Evolutionary conservation across 768 basidiomycete species (phyloP).

Genomic region (Hygrophorus pudorinus): DNA sequence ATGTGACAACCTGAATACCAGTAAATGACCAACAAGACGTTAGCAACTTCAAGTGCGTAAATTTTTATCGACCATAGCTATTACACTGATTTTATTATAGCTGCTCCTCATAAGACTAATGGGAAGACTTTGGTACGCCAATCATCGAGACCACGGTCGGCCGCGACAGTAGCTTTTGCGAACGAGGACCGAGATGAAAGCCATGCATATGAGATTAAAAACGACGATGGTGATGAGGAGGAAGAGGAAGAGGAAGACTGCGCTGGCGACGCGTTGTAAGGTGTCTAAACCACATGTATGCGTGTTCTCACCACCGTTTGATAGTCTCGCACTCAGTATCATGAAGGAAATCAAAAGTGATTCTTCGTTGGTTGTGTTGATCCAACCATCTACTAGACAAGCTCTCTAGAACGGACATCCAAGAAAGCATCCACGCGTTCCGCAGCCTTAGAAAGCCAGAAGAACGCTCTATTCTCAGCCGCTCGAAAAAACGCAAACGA

Average conservation of each 20-base stretch:
- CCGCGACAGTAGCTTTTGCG: too few relatives aligned
- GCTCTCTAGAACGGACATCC: slow-evolving; percentile 17
- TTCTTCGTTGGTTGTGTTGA: slow-evolving; percentile 6
- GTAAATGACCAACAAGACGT: too few relatives aligned
- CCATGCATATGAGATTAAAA: neutral
- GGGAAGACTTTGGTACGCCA: too few relatives aligned
- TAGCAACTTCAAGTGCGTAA: too few relatives aligned
- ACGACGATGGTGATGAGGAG: neutral
- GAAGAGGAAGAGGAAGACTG: neutral
- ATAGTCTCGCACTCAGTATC: slow-evolving; percentile 1
- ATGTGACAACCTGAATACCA: too few relatives aligned
- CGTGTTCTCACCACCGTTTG: neutral
- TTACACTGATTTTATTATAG: too few relatives aligned
- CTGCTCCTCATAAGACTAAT: too few relatives aligned
- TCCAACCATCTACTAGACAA: slow-evolving; percentile 3
- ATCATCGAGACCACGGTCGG: too few relatives aligned
- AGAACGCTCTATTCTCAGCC: slow-evolving; percentile 23
- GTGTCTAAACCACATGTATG: neutral
- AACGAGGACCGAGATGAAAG: neutral
- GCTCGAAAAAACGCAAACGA: slow-evolving; percentile 22
- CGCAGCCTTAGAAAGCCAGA: slow-evolving; percentile 21
- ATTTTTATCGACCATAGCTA: too few relatives aligned
- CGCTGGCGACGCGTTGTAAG: neutral
- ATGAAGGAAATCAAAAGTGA: slow-evolving; percentile 12
- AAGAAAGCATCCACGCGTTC: slow-evolving; percentile 17